A percentile compares a stretch with the other conserved stretches of the same genome.
These are phyloP conservation scores for Orbilia quercus DNA, from an alignment of 2,329 filamentous ascomycete genomes.

Conservation along the genomic window DNA sequence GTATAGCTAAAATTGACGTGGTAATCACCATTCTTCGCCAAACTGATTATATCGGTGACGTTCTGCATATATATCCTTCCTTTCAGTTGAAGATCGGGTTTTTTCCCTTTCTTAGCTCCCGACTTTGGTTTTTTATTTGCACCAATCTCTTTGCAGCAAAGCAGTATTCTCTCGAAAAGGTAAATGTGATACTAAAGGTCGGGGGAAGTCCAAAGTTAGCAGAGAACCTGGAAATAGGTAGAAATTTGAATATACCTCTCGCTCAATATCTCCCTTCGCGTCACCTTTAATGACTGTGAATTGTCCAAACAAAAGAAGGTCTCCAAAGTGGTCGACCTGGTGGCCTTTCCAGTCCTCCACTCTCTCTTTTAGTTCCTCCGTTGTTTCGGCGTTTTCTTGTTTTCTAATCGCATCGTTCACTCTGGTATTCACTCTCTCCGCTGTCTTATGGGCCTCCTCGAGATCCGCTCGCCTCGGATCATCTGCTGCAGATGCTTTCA, in stretches of 20 bases:
- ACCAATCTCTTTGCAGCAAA: conserved; percentile 96
- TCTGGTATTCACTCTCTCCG: conserved; percentile 81
- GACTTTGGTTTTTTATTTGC: conserved; percentile 84
- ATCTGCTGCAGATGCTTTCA: conserved; percentile 82
- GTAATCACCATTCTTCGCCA: conserved; percentile 81
- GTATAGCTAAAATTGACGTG: conserved; percentile 56
- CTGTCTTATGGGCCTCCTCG: conserved; percentile 79
- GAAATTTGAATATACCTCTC: conserved; percentile 74
- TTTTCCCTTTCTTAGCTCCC: conserved; percentile 70
- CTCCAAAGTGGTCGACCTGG: conserved; percentile 88
- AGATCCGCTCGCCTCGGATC: conserved; percentile 78
- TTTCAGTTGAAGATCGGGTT: conserved; percentile 90
- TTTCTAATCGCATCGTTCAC: conserved; percentile 92
- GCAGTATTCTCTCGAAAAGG: conserved; percentile 91
- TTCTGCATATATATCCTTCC: conserved; percentile 99
- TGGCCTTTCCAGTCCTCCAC: conserved; percentile 99
- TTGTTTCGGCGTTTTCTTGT: conserved; percentile 83
- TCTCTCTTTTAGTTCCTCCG: conserved; percentile 80
- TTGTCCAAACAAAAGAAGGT: conserved; percentile 85
- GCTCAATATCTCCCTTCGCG: conserved; percentile 86
- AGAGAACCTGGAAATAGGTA: neutral
- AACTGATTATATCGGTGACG: conserved; percentile 90
- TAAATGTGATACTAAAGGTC: conserved; percentile 89
- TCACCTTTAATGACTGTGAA: conserved; percentile 88
- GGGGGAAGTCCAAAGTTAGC: conserved; percentile 45